Base-by-base conservation (phyloP, 2,329 filamentous ascomycete genomes). In the Parascedosporium putredinis region DNA sequence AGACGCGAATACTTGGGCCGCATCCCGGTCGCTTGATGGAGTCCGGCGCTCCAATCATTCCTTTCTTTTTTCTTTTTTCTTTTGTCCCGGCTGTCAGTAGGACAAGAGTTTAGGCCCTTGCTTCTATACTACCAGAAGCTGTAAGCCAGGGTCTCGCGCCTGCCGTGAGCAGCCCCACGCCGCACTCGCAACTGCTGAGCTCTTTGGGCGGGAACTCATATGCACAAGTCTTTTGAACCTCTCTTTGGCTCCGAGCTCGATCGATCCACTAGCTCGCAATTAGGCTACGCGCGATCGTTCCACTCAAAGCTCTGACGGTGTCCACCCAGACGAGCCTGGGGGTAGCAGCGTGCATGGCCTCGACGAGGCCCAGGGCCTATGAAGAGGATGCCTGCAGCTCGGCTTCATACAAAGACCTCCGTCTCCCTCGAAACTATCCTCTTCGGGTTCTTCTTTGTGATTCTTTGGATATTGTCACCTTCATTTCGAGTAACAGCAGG, bases 331-430 rank as follows among this genome's bases (percentile, higher is more conserved):
- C 7, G 6, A 25, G 2, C 33, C 33, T 6, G 22, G 33, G n/a
- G 23, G 43, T 22, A 27, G 23, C 10, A 27, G 27, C 36, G n/a
- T 40, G 36, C 36, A 40, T 40, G 36, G 36, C 22, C 20, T 27
- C 42, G 42, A 45, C 20, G 42, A n/a, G 42, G 22, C 22, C 24
- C 23, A 14, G 23, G 42, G 7, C 42, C 42, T 45, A 45, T 45
- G 42, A 20, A 25, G 10, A 24, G 7, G 22, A 45, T n/a, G 24
- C 14, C 24, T 45, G 22, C 24, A 23, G 22, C 16, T 14, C 24
- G 42, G 42, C 24, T 27, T 45, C 42, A 45, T 45, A 45, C 42
- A 45, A 25, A 45, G 24, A 27, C 22, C 22, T 45, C 42, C 42
- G 36, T 40, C 8, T 20, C 5, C 12, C 36, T 40, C 36, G n/a